Base-by-base conservation (phyloP, 208 protist species). In the Herpetomonas samuelpessoai region DNA sequence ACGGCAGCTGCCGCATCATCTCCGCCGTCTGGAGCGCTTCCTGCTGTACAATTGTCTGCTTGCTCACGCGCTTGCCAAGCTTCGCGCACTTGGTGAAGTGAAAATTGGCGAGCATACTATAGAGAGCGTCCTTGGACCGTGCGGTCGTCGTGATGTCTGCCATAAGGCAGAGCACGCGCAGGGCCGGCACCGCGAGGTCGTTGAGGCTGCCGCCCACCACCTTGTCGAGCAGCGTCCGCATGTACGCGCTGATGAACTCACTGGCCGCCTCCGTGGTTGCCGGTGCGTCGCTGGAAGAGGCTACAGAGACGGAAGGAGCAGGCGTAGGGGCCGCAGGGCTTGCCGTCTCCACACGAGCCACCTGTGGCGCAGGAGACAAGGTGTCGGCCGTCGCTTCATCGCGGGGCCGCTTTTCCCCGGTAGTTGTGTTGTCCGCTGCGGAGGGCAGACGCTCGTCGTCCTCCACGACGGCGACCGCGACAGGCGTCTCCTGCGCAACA, bases 51-150 rank as follows among this genome's bases (percentile, higher is more conserved):
- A 81, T 28, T 28, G 77, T 79, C 54, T 76, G 49, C n/a, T 72
- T 48, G 64, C 79, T 85, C 38, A 94, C 88, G 19, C 88, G 79
- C 65, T 95, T 95, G 10, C 85, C 85, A 14, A 95, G 63, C 62
- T 83, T 86, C 49, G 86, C 88, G 65, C 85, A 95, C 28, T 95
- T 47, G 14, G 73, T 89, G 71, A 82, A 95, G 73, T 95, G 76
- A 65, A 90, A 92, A 47, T 57, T 79, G 19, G 88, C 83, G 0
- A 95, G 73, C 4, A 66, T 83, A 73, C 76, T 95, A 72, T 95
- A 95, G 48, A 91, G 60, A 0, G 58, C 67, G 31, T 75, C 57
- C 59, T 92, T 92, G 55, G 65, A 81, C 12, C 62, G 76, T 9
- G 73, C 57, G 9, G 68, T 62, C 0, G 83, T 82, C n/a, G 50